Evolutionary conservation across 2,329 filamentous ascomycete genomes (phyloP).

Genomic region (Fusarium musae): DNA sequence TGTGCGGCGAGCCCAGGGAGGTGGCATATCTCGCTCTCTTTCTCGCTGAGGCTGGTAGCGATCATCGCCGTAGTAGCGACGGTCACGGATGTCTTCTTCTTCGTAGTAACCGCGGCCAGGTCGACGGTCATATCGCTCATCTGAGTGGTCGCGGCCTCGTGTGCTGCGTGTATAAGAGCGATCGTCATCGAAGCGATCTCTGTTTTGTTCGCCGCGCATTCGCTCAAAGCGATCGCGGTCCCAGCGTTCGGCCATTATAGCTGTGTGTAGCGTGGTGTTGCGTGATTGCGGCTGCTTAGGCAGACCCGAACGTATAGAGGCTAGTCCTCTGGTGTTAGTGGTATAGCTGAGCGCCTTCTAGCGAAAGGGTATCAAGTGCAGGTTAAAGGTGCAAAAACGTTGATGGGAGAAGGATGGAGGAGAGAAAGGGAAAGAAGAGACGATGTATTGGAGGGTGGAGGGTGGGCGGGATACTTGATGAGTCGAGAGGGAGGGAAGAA

Average conservation of each 20-base stretch:
- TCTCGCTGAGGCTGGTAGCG: constrained; percentile 51
- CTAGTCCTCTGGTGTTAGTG: constrained; percentile 16
- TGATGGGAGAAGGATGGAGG: constrained; percentile 12
- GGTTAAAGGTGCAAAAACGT: neutral
- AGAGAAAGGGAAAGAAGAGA: constrained; percentile 7
- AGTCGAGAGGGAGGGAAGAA: constrained; percentile 18
- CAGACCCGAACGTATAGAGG: constrained; percentile 20
- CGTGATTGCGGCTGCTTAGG: constrained; percentile 18
- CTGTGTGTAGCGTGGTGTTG: constrained; percentile 2
- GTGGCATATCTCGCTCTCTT: constrained; percentile 46
- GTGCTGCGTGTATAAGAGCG: constrained; percentile 54
- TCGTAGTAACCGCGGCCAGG: constrained; percentile 56
- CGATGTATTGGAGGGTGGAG: constrained; percentile 37
- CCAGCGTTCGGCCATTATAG: constrained; percentile 57
- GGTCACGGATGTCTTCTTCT: constrained; percentile 62
- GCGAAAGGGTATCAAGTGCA: constrained; percentile 21
- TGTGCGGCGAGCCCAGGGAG: constrained; percentile 61
- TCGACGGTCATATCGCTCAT: constrained; percentile 60
- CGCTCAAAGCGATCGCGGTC: constrained; percentile 65
- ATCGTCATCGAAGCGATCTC: constrained; percentile 67
- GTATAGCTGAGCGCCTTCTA: constrained; percentile 1
- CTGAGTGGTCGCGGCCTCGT: constrained; percentile 58
- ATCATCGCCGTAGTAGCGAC: constrained; percentile 67
- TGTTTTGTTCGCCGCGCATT: constrained; percentile 53
- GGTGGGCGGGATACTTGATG: constrained; percentile 41